Evolutionary conservation across 1,284 basidiomycete species (phyloP), one percentile per base, ranked within the genome.

Genomic region (Malassezia obtusa): DNA sequence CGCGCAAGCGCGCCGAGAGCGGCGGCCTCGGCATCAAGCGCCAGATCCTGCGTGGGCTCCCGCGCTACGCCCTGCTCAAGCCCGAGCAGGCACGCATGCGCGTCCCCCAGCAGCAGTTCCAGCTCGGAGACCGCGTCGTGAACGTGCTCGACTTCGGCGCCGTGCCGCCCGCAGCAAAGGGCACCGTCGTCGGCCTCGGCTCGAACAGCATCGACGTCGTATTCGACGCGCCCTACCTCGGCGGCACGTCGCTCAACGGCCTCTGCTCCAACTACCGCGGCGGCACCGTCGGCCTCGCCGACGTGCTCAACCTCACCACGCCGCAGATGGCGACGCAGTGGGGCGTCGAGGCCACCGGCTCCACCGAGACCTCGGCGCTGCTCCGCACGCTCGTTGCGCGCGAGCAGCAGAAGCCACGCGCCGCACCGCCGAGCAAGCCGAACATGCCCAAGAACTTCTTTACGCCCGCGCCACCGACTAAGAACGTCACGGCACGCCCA

Each of bases 161-260:
- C 22, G 89, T 98, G 0, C 90, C 91, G 0, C 79, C 96, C 10
- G 84, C 84, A 2, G 85, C 86, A 50, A 92, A 92, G 74, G 94
- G 94, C 36, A 87, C 92, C 9, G 89, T 96, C 15, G 82, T 98
- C 49, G 89, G 91, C 4, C 77, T 98, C 65, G 78, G 83, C 11
- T 86, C 85, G 67, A 57, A 56, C 50, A 83, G 84, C 10, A 85
- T 98, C 79, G 94, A 98, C 73, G 84, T 98, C n/a, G 82, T 94
- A 0, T 98, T 94, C 84, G 94, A 98, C 74, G 83, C 85, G 19
- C 81, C 89, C 0, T 98, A 96, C 77, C 87, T 99, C 80, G 84
- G 89, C 30, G 92, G 94, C 10, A 81, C 82, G 2, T 94, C 86
- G 0, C 78, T 98, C 4, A 82, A 82, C n/a, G 87, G 87, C 62